phyloP scores from a whole-genome alignment of 1,139 yeast genomes.

The Candida neerlandica region DNA sequence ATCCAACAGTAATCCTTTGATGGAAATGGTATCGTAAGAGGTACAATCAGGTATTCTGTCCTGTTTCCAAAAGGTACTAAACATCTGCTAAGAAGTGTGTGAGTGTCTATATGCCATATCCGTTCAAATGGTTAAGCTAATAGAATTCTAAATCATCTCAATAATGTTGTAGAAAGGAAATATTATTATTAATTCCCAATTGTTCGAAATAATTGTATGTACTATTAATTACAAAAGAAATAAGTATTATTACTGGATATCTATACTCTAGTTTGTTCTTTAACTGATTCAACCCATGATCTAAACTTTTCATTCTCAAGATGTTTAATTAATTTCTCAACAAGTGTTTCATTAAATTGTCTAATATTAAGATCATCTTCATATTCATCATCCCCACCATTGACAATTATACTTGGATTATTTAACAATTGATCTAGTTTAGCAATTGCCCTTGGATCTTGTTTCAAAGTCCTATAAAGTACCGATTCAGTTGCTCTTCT shows the following conservation, averaged over 20 bases:
- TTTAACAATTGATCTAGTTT: slow-evolving; percentile 15
- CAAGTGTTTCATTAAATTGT: slow-evolving; percentile 19
- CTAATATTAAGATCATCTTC: slow-evolving; percentile 15
- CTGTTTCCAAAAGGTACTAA: too few species aligned
- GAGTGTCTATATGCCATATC: too few species aligned
- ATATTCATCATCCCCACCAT: slow-evolving; percentile 11
- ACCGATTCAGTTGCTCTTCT: slow-evolving; percentile 43
- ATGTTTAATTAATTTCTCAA: slow-evolving; percentile 17
- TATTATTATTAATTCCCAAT: too few species aligned
- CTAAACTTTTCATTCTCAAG: slow-evolving; percentile 24
- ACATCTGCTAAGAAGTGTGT: too few species aligned
- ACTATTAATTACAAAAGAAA: slow-evolving; percentile 1
- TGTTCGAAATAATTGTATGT: too few species aligned
- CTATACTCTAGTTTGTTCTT: slow-evolving; percentile 17
- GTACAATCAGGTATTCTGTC: too few species aligned
- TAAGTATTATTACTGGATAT: background rate
- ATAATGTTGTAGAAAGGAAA: too few species aligned
- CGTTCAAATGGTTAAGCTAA: too few species aligned
- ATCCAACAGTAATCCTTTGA: too few species aligned
- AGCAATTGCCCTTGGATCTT: slow-evolving; percentile 8
- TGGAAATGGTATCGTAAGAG: too few species aligned
- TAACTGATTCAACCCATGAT: slow-evolving; percentile 32
- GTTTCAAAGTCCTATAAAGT: slow-evolving; percentile 47
- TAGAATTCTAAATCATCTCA: too few species aligned
- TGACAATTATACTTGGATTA: slow-evolving; percentile 1